These are phyloP conservation scores for Adansonia rubrostipa DNA, from an alignment of 441 rosid genomes.

Conservation along the genomic window DNA sequence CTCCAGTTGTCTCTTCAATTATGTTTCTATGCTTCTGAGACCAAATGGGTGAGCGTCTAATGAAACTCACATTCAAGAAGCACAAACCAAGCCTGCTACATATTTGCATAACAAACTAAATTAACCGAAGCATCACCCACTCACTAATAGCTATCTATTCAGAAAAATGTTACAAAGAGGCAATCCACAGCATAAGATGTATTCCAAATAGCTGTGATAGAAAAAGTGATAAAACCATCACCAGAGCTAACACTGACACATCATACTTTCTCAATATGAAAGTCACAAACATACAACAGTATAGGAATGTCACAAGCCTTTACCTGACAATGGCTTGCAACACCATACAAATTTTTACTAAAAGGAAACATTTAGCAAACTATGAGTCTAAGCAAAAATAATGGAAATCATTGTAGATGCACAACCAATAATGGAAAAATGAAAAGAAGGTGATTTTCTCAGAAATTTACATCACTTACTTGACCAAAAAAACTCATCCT, in stretches of 20 bases:
- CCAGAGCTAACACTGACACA: slow-evolving; percentile 23
- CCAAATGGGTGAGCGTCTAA: background rate
- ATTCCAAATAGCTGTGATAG: slow-evolving; percentile 8
- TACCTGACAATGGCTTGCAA: slow-evolving; percentile 3
- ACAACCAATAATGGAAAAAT: slow-evolving; percentile 27
- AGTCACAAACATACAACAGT: background rate
- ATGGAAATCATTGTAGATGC: slow-evolving; percentile 7
- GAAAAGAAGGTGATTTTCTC: slow-evolving; percentile 26
- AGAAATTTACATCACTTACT: slow-evolving; percentile 46
- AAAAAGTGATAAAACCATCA: slow-evolving; percentile 10
- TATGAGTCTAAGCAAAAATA: background rate
- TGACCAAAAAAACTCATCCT: slow-evolving; percentile 42
- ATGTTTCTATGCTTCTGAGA: slow-evolving; percentile 9
- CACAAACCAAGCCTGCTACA: slow-evolving; percentile 11
- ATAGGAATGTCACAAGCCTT: slow-evolving; percentile 14
- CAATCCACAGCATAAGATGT: background rate
- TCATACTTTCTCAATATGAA: slow-evolving; percentile 25
- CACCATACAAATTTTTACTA: slow-evolving; percentile 14
- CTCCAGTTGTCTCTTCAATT: background rate
- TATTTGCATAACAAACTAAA: slow-evolving; percentile 1
- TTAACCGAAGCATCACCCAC: slow-evolving; percentile 16
- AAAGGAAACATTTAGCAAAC: slow-evolving; percentile 22
- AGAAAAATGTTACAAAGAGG: background rate
- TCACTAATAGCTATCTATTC: slow-evolving; percentile 20
- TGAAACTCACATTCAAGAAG: slow-evolving; percentile 1